phyloP scores from a whole-genome alignment of 2,329 filamentous ascomycete species.

The Fusarium buharicum region DNA sequence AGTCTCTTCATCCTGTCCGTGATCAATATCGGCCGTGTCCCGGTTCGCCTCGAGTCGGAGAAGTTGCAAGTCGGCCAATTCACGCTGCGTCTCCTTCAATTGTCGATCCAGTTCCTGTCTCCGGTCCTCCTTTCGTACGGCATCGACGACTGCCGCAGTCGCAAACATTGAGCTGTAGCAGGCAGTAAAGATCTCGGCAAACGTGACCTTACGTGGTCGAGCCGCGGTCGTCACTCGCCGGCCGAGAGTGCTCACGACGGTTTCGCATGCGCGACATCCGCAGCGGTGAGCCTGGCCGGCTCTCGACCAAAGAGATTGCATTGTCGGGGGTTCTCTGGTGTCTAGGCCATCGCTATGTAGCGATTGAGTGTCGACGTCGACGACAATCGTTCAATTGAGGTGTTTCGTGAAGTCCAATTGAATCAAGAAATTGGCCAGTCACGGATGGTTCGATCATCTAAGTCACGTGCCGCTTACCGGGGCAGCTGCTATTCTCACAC shows the following conservation, averaged over 20 bases:
- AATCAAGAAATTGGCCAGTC: conserved; percentile 41
- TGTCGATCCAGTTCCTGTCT: conserved; percentile 69
- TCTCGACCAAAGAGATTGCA: conserved; percentile 76
- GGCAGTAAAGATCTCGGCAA: conserved; percentile 69
- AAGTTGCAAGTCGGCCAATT: conserved; percentile 54
- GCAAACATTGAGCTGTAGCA: conserved; percentile 75
- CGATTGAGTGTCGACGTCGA: conserved; percentile 24
- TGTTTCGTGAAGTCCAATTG: conserved; percentile 32
- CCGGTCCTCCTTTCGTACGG: conserved; percentile 66
- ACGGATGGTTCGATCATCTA: conserved; percentile 43
- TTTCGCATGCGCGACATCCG: conserved; percentile 70
- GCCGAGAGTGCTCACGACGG: conserved; percentile 59
- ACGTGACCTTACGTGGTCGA: conserved; percentile 60
- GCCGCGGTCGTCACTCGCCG: conserved; percentile 62
- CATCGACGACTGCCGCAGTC: conserved; percentile 71
- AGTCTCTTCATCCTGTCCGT: conserved; percentile 29
- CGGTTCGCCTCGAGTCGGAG: conserved; percentile 45
- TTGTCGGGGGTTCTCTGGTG: conserved; percentile 52
- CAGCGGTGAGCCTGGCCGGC: conserved; percentile 71
- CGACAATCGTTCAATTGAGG: conserved; percentile 38
- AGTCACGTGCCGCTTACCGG: conserved; percentile 37
- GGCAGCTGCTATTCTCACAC: conserved; percentile 40
- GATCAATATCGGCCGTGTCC: conserved; percentile 12
- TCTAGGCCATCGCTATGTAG: conserved; percentile 42
- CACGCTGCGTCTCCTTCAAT: conserved; percentile 65